Percentiles rank a stretch among this genome's conserved stretches.
These are phyloP conservation scores for Phycomyces blakesleeanus DNA, from an alignment of 192 early-diverging fungal species.

Conservation along the genomic window DNA sequence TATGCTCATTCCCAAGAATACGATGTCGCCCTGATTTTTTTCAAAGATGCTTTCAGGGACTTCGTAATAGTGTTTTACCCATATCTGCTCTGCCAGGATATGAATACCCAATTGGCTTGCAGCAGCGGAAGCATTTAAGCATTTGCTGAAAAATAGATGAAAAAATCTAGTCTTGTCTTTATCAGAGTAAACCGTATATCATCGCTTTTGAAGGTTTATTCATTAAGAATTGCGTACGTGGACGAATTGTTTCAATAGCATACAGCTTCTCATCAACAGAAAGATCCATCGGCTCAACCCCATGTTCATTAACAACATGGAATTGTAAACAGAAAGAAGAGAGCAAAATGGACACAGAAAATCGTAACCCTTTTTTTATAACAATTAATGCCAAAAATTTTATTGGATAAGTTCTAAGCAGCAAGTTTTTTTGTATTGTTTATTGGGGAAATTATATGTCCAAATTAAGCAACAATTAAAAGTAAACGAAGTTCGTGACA, in stretches of 20 bases:
- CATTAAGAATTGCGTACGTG: background rate
- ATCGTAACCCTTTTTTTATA: no score
- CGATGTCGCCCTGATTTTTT: conserved; percentile 13
- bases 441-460: no score
- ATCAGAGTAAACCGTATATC: conserved; percentile 1
- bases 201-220: background rate
- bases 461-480: no score
- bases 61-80: conserved; percentile 18
- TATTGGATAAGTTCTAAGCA: no score
- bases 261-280: background rate
- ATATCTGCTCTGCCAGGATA: conserved; percentile 13
- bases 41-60: conserved; percentile 18
- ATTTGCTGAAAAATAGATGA: background rate
- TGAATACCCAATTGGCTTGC: conserved; percentile 19
- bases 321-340: no score
- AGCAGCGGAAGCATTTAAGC: conserved; percentile 7
- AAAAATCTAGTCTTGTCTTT: conserved; percentile 13
- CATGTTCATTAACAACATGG: conserved; percentile 4
- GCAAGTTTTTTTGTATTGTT: no score
- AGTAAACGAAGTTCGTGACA: no score
- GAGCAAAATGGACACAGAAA: no score
- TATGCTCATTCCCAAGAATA: conserved; percentile 21
- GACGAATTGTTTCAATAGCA: background rate
- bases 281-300: conserved; percentile 6
- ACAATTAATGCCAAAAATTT: no score